Evolutionary conservation across 1,284 basidiomycete genomes (phyloP).

Genomic region (Tylopilus sp.): DNA sequence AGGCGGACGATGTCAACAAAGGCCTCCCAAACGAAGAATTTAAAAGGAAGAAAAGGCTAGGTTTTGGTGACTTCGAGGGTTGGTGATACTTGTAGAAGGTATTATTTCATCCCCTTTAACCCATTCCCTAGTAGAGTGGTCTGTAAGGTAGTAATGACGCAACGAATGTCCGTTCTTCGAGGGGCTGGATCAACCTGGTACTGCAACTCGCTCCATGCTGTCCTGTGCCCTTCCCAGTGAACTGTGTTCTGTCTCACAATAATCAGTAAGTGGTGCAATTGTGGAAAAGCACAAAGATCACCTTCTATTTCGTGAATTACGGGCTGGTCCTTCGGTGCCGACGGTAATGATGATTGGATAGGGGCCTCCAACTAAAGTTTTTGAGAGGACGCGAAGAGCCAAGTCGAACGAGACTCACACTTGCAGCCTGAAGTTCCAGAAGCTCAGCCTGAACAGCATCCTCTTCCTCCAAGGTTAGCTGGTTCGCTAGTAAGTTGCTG

Average conservation of each 20-base stretch:
- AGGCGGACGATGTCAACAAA: conserved; percentile 13
- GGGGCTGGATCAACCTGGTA: conserved; percentile 20
- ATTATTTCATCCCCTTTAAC: not conserved
- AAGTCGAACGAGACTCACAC: conserved; percentile 37
- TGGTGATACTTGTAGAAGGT: conserved; percentile 45
- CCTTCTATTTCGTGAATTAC: conserved; percentile 31
- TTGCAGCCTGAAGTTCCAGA: conserved; percentile 59
- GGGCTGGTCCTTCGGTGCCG: conserved; percentile 45
- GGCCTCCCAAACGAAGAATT: conserved; percentile 38
- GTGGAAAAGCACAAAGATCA: conserved; percentile 11
- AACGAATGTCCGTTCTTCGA: not conserved
- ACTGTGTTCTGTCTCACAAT: conserved; percentile 7
- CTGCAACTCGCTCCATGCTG: conserved; percentile 14
- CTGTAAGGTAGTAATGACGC: conserved; percentile 7
- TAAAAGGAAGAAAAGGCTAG: conserved; percentile 71
- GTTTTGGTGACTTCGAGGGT: conserved; percentile 77
- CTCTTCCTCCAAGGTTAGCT: conserved; percentile 86
- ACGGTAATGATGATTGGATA: conserved; percentile 21
- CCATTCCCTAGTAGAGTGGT: conserved; percentile 11
- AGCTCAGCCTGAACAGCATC: conserved; percentile 89
- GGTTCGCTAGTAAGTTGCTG: conserved; percentile 80
- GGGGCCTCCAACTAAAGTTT: conserved; percentile 11
- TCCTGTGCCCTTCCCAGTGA: not conserved
- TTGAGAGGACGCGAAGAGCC: conserved; percentile 7
- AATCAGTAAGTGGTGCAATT: conserved; percentile 3